Evolutionary conservation across 75 land plant species (phyloP).

Genomic region (Chamaecyparis obtusa): DNA sequence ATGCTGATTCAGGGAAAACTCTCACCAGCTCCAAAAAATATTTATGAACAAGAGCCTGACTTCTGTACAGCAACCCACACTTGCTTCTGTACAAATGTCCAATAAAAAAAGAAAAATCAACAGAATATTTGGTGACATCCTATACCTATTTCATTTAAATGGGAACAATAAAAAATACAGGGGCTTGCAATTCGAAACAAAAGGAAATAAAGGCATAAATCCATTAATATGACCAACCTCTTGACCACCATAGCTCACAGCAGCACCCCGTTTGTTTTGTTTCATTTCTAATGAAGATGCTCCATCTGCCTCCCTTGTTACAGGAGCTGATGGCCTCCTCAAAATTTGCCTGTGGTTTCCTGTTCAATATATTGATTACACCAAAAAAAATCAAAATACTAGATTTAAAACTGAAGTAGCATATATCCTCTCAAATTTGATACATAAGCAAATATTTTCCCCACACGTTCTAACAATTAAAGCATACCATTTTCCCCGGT

Average conservation of each 20-base stretch:
- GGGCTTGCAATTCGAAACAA: not conserved
- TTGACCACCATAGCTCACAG: conserved; percentile 16
- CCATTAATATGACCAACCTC: conserved; percentile 18
- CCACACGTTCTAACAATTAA: not conserved
- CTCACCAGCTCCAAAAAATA: conserved; percentile 24
- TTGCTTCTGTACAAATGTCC: conserved; percentile 62
- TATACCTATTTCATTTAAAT: not conserved
- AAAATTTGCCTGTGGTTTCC: conserved; percentile 18
- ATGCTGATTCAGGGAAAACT: not conserved
- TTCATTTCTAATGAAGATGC: not conserved
- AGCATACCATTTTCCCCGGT: conserved; percentile 26
- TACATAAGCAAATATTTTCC: not conserved
- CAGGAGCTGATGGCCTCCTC: conserved; percentile 14
- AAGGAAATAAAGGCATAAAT: not conserved
- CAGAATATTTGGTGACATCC: not conserved
- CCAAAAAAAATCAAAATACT: not conserved
- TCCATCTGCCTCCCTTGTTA: conserved; percentile 18
- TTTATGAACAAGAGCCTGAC: conserved; percentile 50
- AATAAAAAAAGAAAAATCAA: not conserved
- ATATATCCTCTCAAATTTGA: not conserved
- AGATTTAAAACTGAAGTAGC: not conserved
- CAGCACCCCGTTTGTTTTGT: conserved; percentile 15
- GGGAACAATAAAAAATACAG: not conserved
- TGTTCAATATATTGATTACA: not conserved
- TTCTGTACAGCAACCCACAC: conserved; percentile 85